Evolutionary conservation across 352 stramenopile species (phyloP), one percentile per base, ranked within the genome.

Genomic region (Phytophthora sp.): DNA sequence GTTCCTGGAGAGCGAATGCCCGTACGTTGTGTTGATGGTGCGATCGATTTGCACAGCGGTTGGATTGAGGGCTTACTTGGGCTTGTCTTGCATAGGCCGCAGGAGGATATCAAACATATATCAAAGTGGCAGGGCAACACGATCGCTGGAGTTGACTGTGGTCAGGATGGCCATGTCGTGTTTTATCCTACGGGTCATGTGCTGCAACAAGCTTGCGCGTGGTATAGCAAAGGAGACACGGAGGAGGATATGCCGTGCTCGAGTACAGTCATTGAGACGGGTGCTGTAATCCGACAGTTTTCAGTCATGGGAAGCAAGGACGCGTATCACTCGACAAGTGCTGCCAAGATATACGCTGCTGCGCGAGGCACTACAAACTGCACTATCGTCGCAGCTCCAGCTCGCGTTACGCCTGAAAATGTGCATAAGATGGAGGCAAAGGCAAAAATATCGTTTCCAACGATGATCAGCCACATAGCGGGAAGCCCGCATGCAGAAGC

Each of bases 111-210:
- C 12, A 32, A 50, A 17, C 53, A 54, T 12, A 43, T 88, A 12
- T 74, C 76, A 10, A 81, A 79, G 49, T 84, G 76, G 71, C 84
- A 92, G 54, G 79, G 84, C 61, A 92, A 92, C 59, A 76, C 76
- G 26, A 66, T 92, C 34, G 51, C 77, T 27, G 84, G 79, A 32
- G 56, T 77, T 8, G 56, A 72, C 30, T 55, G 61, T 27, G 67
- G 52, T 7, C 41, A 53, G 2, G 52, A 74, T 6, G 68, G 63
- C 5, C 79, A 91, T 41, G 55, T 88, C 3, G 66, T 92, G 17
- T 88, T 92, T 66, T 88, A 87, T 44, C 82, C 84, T 13, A 87
- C 77, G 0, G 82, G 82, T 11, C 60, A 87, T 17, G 74, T 91
- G 4, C 49, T 92, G 49, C 84, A 92, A 50, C 79, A 90, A 62